phyloP scores from a whole-genome alignment of 2,329 filamentous ascomycete species.

The Berkeleyomyces basicola region DNA sequence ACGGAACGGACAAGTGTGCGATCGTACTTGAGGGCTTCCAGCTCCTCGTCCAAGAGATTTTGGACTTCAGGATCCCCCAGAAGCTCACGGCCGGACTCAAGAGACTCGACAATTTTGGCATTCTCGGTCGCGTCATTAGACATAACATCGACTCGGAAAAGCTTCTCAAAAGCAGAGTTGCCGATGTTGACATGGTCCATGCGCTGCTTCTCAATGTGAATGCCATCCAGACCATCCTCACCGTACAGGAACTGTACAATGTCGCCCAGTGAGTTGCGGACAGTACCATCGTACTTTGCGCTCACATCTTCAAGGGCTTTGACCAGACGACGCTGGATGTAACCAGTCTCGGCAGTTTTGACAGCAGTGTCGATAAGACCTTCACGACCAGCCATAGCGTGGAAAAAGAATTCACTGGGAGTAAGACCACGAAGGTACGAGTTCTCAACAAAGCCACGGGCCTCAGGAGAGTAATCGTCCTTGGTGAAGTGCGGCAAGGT shows the following conservation, averaged over 20 bases:
- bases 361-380: constrained; percentile 99
- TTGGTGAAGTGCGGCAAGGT: constrained; percentile 97
- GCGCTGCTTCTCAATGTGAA: constrained; percentile 81
- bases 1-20: constrained; percentile 57
- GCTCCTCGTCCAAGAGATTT: constrained; percentile 74
- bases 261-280: constrained; percentile 90
- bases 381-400: constrained; percentile 99
- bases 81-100: constrained; percentile 77
- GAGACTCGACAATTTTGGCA: constrained; percentile 29
- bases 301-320: constrained; percentile 97
- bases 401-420: constrained; percentile 96
- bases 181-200: constrained; percentile 77
- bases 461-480: constrained; percentile 95
- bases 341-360: constrained; percentile 97
- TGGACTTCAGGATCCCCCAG: constrained; percentile 78
- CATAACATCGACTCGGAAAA: constrained; percentile 80
- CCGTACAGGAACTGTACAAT: constrained; percentile 96
- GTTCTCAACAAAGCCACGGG: constrained; percentile 95
- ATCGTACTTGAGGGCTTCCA: constrained; percentile 58
- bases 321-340: constrained; percentile 94
- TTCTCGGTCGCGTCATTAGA: constrained; percentile 38
- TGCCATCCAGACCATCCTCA: constrained; percentile 89
- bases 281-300: constrained; percentile 93
- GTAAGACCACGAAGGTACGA: constrained; percentile 93
- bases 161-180: constrained; percentile 57